Evolutionary conservation across 1,284 basidiomycete species (phyloP), one percentile per base, ranked within the genome.

Genomic region (Ceratobasidium sp.): DNA sequence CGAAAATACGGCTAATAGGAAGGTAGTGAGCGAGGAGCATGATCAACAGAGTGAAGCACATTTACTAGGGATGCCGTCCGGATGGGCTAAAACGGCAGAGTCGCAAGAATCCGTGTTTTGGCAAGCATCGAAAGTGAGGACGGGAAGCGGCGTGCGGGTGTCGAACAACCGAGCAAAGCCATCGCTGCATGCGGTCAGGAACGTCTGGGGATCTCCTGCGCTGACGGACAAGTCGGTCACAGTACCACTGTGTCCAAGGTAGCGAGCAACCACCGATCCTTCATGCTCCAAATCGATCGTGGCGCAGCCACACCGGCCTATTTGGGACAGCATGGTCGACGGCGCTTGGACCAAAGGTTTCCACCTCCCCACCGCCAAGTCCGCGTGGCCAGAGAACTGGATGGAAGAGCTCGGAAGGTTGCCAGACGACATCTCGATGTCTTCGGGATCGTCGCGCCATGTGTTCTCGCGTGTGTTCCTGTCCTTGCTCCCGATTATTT

Each of bases 111-210:
- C 68, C n/a, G 22, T 37, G 17, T 68, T 34, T 8, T 51, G 15
- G 51, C 62, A 19, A 44, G 64, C 64, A 43, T 59, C 25, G 34
- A 76, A 59, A 4, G 74, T 67, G 49, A 67, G 34, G 15, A 67
- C 64, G 13, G 74, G 74, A 19, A 66, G 32, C 2, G 74, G 40
- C 32, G n/a, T 34, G 9, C 74, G 29, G 1, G 17, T 32, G 54
- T 76, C 74, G 49, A 54, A 76, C 22, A 76, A 9, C 7, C 74
- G 44, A n/a, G 74, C 64, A 46, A 44, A 64, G 7, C 74, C 64
- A 46, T 76, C 74, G n/a, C 40, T 54, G 25, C 62, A 65, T 8
- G 64, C 32, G 6, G 74, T 56, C 52, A 68, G 43, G 43, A 76
- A 76, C 0, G 57, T 34, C 9, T 66, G 62, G 11, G 62, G 61